Evolutionary conservation across 164 flowering plant species (phyloP).

Genomic region (Annona cherimola): DNA sequence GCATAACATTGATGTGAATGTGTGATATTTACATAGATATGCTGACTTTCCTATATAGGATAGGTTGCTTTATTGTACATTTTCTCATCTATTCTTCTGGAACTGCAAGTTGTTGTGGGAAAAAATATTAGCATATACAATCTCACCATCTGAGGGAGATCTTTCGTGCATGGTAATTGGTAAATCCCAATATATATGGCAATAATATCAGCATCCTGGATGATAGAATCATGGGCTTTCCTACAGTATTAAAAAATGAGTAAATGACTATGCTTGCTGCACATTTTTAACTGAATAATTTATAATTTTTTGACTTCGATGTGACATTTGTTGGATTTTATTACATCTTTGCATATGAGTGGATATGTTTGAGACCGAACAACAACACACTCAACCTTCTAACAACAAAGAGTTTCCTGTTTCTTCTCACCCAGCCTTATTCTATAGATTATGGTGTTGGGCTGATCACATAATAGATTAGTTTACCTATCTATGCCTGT

Average conservation of each 20-base stretch:
- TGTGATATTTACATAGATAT: background rate
- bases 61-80: background rate
- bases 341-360: background rate
- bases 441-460: no score
- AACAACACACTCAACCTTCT: background rate
- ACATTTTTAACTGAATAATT: background rate
- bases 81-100: background rate
- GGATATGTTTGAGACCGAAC: background rate
- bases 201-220: background rate
- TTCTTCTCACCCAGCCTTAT: no score
- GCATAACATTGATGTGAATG: background rate
- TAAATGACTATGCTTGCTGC: background rate
- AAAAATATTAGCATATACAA: background rate
- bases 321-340: background rate
- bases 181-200: background rate
- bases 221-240: background rate
- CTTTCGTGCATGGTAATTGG: background rate
- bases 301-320: background rate
- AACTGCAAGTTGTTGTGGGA: background rate
- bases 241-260: background rate
- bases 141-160: background rate
- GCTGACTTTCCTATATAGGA: background rate
- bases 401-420: background rate
- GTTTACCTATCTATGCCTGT: no score
- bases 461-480: no score